Percentiles rank a stretch among this genome's conserved stretches.
Conservation (phyloP, 2,329 filamentous ascomycete species). For the Ascosphaera pollenicola region DNA sequence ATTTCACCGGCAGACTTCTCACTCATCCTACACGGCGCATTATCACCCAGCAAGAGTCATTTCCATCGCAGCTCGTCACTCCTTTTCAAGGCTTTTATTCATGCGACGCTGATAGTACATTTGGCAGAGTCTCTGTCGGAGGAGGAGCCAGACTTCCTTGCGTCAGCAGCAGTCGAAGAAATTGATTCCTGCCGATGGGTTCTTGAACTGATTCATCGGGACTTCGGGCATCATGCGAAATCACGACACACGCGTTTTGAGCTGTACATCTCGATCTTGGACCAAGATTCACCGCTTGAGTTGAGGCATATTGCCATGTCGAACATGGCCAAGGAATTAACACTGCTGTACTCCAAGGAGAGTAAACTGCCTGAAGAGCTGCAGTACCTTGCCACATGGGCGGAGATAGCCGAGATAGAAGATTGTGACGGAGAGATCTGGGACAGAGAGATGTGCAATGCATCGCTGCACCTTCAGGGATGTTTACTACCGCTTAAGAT, state of each 20-base stretch:
- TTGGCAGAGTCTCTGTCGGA: not conserved
- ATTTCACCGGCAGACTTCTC: not conserved
- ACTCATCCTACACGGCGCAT: not conserved
- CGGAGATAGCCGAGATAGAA: constrained; percentile 3
- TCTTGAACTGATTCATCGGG: constrained; percentile 11
- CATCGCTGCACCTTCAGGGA: constrained; percentile 16
- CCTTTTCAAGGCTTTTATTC: not conserved
- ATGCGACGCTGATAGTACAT: not conserved
- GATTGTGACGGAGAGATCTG: constrained; percentile 8
- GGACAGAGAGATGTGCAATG: constrained; percentile 17
- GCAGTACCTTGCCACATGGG: constrained; percentile 5
- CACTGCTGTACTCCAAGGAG: constrained; percentile 8
- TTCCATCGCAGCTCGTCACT: not conserved
- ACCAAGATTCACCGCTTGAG: constrained; percentile 8
- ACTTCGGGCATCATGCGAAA: constrained; percentile 7
- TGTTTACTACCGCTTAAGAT: constrained; percentile 11
- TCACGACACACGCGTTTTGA: constrained; percentile 9
- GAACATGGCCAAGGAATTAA: constrained; percentile 14
- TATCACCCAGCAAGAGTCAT: not conserved
- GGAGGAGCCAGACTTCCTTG: not conserved
- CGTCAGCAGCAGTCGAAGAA: constrained; percentile 9
- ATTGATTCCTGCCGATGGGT: constrained; percentile 16
- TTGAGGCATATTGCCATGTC: constrained; percentile 12
- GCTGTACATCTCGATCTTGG: constrained; percentile 13
- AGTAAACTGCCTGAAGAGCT: constrained; percentile 6